These are phyloP conservation scores for Tagetes erecta DNA, from an alignment of 129 eudicot genomes.

Conservation along the genomic window DNA sequence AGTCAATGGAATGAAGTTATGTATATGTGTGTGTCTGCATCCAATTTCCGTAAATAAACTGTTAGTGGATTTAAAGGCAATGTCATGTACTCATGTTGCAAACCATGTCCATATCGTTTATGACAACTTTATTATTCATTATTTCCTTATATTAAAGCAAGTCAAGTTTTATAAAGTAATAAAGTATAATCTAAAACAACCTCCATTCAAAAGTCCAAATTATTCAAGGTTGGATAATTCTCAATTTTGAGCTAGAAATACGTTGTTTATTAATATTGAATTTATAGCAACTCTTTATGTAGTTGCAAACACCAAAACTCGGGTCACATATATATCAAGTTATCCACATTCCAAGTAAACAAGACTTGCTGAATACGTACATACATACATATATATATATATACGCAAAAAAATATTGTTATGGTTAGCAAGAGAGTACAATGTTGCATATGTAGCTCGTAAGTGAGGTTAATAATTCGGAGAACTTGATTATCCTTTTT, in stretches of 20 bases:
- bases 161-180: not conserved
- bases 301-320: not conserved
- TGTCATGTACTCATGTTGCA: not conserved
- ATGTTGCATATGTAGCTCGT: conserved; percentile 1
- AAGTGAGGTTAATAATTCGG: not conserved
- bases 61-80: not conserved
- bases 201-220: not conserved
- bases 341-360: not conserved
- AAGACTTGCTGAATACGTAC: not conserved
- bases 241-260: not conserved
- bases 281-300: not conserved
- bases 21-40: not conserved
- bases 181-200: not conserved
- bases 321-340: not conserved
- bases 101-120: not conserved
- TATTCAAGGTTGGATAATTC: not conserved
- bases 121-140: not conserved
- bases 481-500: not conserved
- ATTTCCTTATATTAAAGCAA: not conserved
- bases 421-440: not conserved
- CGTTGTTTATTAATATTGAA: not conserved
- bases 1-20: not conserved
- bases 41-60: not conserved
- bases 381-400: not conserved
- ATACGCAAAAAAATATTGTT: not conserved